phyloP scores from a whole-genome alignment of 1,284 basidiomycete species.

The Tylopilus orsonianus region DNA sequence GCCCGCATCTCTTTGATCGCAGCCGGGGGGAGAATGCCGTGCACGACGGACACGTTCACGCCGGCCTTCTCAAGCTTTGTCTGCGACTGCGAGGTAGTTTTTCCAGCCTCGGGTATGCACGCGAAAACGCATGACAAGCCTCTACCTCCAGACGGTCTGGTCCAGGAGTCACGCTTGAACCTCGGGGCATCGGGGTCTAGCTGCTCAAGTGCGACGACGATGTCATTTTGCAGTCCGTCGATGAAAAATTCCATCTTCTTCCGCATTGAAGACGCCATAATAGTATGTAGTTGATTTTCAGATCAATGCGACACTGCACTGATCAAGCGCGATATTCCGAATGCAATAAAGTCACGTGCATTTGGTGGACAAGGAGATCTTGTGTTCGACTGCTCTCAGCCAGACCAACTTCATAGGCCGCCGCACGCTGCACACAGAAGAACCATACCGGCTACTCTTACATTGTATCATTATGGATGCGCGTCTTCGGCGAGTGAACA shows the following conservation, averaged over 20 bases:
- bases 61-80: conserved; percentile 93
- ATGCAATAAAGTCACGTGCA: conserved; percentile 28
- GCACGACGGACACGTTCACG: conserved; percentile 92
- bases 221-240: conserved; percentile 76
- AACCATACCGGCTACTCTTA: not conserved
- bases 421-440: conserved; percentile 1
- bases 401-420: not conserved
- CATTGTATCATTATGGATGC: conserved; percentile 64
- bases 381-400: conserved; percentile 3
- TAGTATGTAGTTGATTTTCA: not conserved
- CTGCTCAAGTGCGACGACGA: conserved; percentile 77
- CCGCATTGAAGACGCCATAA: conserved; percentile 58
- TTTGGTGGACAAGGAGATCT: conserved; percentile 7
- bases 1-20: conserved; percentile 95
- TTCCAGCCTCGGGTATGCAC: conserved; percentile 45
- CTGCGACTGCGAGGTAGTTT: conserved; percentile 26
- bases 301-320: no score
- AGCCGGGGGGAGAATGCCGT: conserved; percentile 84
- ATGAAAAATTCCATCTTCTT: conserved; percentile 81
- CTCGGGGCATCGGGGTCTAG: conserved; percentile 71
- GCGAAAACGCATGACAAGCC: conserved; percentile 90
- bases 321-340: not conserved
- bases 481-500: conserved; percentile 85
- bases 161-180: conserved; percentile 90
- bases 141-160: conserved; percentile 79